Conservation (phyloP, 192 early-diverging fungal genomes). For the Fimicolochytrium jonesii region DNA sequence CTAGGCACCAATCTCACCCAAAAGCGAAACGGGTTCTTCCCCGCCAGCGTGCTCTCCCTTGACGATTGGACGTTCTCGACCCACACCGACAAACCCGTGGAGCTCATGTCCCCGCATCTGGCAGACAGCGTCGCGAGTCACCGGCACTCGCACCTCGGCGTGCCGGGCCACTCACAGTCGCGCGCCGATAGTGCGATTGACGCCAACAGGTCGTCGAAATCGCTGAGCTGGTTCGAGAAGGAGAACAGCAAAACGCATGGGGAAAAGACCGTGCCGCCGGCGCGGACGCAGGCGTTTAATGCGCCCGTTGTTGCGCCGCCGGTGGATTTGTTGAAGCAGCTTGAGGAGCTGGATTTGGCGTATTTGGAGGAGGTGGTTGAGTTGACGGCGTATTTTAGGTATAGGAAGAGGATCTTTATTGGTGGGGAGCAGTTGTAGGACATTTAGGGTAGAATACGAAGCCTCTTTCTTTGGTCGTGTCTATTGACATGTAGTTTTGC, state of each 20-base stretch:
- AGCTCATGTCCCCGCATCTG: too few species aligned
- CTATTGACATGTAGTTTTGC: too few species aligned
- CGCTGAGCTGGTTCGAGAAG: background rate
- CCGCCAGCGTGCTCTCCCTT: background rate
- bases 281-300: background rate
- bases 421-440: background rate
- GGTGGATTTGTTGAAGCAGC: background rate
- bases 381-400: constrained; percentile 6
- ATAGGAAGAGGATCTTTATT: constrained; percentile 9
- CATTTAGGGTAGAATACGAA: too few species aligned
- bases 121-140: too few species aligned
- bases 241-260: too few species aligned
- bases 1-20: constrained; percentile 8
- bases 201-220: too few species aligned
- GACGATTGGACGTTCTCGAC: constrained; percentile 1
- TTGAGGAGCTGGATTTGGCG: constrained; percentile 19
- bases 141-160: background rate
- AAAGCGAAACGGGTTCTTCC: constrained; percentile 6
- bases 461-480: too few species aligned
- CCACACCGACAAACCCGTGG: too few species aligned
- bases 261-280: too few species aligned
- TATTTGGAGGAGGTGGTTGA: background rate
- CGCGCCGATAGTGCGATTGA: background rate
- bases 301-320: background rate
- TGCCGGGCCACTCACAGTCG: background rate